phyloP scores from a whole-genome alignment of 1,284 basidiomycete genomes.

The Omphalotus olearius region DNA sequence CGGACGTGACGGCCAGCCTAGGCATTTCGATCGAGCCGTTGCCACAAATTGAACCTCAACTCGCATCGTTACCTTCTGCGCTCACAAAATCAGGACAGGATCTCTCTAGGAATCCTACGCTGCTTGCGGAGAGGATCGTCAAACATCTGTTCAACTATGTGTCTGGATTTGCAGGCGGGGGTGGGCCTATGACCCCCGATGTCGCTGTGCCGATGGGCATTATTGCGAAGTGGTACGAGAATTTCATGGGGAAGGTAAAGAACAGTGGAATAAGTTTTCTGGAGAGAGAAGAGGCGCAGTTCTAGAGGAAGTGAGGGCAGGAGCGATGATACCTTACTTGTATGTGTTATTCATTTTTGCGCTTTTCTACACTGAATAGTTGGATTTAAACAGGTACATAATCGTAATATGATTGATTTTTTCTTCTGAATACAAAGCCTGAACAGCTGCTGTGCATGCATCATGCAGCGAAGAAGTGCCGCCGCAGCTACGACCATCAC shows the following conservation, averaged over 20 bases:
- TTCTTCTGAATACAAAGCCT: too few relatives aligned
- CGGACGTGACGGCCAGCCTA: slow-evolving; percentile 62
- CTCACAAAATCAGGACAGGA: slow-evolving; percentile 23
- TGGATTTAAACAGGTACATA: too few relatives aligned
- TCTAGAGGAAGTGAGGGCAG: background rate
- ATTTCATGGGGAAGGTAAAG: slow-evolving; percentile 68
- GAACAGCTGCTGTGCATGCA: too few relatives aligned
- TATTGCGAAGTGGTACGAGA: slow-evolving; percentile 82
- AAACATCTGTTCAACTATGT: slow-evolving; percentile 84
- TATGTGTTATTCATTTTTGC: too few relatives aligned
- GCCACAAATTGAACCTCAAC: slow-evolving; percentile 49
- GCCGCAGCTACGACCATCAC: too few relatives aligned
- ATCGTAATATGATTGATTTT: too few relatives aligned
- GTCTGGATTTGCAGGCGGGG: slow-evolving; percentile 66
- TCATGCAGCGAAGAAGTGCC: too few relatives aligned
- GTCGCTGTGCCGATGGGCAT: slow-evolving; percentile 71
- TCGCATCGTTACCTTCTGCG: slow-evolving; percentile 41
- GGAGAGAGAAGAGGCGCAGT: slow-evolving; percentile 53
- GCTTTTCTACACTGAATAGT: too few relatives aligned
- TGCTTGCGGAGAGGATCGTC: slow-evolving; percentile 61
- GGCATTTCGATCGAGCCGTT: slow-evolving; percentile 73
- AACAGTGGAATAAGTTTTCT: slow-evolving; percentile 72
- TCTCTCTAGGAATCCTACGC: slow-evolving; percentile 26
- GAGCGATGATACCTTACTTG: slow-evolving; percentile 23
- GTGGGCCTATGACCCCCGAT: slow-evolving; percentile 49